A percentile compares a stretch with the other conserved stretches of the same genome.
phyloP scores from a whole-genome alignment of 2,329 filamentous ascomycete species.

The Arthrobotrys entomopaga region DNA sequence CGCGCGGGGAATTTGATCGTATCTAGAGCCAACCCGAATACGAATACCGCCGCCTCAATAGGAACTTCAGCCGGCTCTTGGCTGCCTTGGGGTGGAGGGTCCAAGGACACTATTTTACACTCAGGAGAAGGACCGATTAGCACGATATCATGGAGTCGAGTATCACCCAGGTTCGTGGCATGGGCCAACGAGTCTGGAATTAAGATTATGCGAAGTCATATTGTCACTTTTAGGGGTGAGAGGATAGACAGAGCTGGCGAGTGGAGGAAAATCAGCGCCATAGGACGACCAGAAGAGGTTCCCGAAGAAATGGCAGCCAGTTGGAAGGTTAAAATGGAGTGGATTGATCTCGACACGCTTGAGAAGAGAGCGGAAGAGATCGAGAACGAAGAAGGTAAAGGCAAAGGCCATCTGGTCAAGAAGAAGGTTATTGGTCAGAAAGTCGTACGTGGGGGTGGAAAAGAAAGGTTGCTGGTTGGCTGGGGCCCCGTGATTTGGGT shows the following conservation, averaged over 20 bases:
- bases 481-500: conserved; percentile 98
- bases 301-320: conserved; percentile 98
- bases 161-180: conserved; percentile 88
- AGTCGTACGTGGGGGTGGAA: conserved; percentile 63
- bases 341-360: conserved; percentile 87
- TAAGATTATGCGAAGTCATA: conserved; percentile 93
- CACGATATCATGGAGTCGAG: conserved; percentile 86
- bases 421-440: conserved; percentile 58
- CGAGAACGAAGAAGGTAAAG: conserved; percentile 60
- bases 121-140: conserved; percentile 91
- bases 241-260: conserved; percentile 69
- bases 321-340: conserved; percentile 91
- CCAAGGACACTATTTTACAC: conserved; percentile 87
- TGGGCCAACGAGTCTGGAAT: conserved; percentile 98
- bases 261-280: conserved; percentile 94
- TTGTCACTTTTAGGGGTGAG: conserved; percentile 56
- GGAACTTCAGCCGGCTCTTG: conserved; percentile 72
- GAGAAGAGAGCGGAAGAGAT: conserved; percentile 73
- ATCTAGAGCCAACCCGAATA: conserved; percentile 88
- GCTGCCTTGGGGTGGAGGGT: conserved; percentile 78
- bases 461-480: conserved; percentile 80
- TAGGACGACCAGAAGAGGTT: conserved; percentile 83
- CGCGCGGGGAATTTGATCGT: conserved; percentile 86
- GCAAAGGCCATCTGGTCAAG: conserved; percentile 57
- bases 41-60: conserved; percentile 80